These are phyloP conservation scores for Penicillium simplicissimum DNA, from an alignment of 495 filamentous ascomycete genomes.

Conservation along the genomic window DNA sequence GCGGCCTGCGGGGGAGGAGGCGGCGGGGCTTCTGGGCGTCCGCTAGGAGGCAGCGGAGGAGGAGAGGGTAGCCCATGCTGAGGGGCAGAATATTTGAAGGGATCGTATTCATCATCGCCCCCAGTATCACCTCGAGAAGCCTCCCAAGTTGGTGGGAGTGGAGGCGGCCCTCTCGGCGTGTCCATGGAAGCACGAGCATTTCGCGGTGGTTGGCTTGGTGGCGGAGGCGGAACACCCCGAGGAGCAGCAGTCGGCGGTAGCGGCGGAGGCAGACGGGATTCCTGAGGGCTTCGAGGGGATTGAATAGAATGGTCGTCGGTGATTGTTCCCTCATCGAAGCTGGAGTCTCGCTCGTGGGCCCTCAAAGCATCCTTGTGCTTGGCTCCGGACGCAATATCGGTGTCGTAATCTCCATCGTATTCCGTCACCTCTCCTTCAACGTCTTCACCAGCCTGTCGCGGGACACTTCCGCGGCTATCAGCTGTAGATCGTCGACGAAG, in stretches of 20 bases:
- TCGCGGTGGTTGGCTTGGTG: conserved; percentile 51
- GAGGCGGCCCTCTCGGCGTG: conserved; percentile 69
- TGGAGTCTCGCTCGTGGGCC: conserved; percentile 74
- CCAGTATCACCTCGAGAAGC: conserved; percentile 42
- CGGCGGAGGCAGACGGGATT: conserved; percentile 57
- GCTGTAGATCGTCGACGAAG: conserved; percentile 62
- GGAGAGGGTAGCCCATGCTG: conserved; percentile 37
- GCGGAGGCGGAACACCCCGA: conserved; percentile 55
- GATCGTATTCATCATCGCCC: conserved; percentile 73
- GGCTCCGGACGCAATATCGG: conserved; percentile 88
- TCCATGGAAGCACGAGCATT: conserved; percentile 59
- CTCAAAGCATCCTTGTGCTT: conserved; percentile 91
- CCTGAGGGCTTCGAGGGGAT: conserved; percentile 50
- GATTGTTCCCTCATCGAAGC: conserved; percentile 59
- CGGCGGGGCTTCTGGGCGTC: conserved; percentile 34
- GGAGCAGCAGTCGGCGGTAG: conserved; percentile 54
- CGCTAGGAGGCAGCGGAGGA: conserved; percentile 18
- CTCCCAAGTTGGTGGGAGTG: conserved; percentile 45
- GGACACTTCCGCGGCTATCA: conserved; percentile 48
- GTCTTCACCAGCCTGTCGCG: conserved; percentile 54
- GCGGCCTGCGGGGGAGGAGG: conserved; percentile 33
- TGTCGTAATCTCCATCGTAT: conserved; percentile 98
- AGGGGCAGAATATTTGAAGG: conserved; percentile 64
- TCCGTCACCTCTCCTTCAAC: conserved; percentile 84
- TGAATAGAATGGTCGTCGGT: conserved; percentile 55